phyloP scores from a whole-genome alignment of 768 basidiomycete species.

The Suillus brevipes region DNA sequence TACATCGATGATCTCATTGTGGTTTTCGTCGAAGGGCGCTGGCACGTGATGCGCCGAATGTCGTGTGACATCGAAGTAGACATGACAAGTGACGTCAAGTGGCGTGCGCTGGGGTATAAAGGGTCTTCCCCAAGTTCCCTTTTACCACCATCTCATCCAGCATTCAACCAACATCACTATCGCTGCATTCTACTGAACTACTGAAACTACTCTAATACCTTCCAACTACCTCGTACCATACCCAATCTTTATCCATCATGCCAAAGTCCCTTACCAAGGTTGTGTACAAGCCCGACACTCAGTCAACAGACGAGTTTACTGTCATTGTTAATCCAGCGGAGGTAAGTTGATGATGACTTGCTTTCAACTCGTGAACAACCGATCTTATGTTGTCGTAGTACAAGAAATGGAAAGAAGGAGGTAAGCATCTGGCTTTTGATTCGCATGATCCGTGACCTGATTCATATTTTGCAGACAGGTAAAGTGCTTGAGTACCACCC shows the following conservation, averaged over 20 bases:
- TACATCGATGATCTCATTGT: conserved; percentile 1
- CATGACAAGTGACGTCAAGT: conserved; percentile 10
- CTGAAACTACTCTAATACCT: conserved; percentile 16
- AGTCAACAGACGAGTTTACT: conserved; percentile 71
- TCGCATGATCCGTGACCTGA: conserved; percentile 12
- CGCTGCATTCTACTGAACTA: background rate
- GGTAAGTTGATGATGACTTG: conserved; percentile 42
- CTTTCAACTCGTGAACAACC: conserved; percentile 11
- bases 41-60: conserved; percentile 12
- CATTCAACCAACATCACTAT: conserved; percentile 6
- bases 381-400: conserved; percentile 42
- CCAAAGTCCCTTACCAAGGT: conserved; percentile 60
- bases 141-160: background rate
- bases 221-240: conserved; percentile 12
- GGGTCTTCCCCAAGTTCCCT: background rate
- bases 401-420: conserved; percentile 79
- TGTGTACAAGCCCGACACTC: conserved; percentile 75
- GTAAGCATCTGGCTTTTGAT: conserved; percentile 40
- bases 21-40: background rate
- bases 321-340: conserved; percentile 64
- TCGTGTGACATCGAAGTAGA: conserved; percentile 30
- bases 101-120: conserved; percentile 9
- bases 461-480: conserved; percentile 59
- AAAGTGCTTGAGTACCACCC: conserved; percentile 28
- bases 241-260: conserved; percentile 31